Base-by-base conservation (phyloP, 1,284 basidiomycete genomes). In the Tilletia indica region DNA sequence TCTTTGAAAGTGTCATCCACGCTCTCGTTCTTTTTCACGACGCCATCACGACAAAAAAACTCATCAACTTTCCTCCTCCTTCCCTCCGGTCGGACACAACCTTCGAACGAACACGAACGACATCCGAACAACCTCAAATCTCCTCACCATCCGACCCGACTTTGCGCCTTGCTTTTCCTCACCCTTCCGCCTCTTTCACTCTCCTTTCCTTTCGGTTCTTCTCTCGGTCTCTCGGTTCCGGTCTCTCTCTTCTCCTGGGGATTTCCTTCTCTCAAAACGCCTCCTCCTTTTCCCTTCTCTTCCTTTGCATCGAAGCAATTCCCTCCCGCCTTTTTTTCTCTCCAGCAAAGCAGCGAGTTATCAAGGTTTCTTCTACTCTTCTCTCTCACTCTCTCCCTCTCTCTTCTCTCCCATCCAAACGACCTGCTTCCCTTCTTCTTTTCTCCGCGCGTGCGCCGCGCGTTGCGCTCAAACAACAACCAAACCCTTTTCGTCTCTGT, bases 131-230 rank as follows among this genome's bases (percentile, higher is more conserved):
- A 8, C 14, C 14, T 45, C 42, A 45, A 45, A 45, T 3, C 25
- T 31, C 25, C 25, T 31, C 25, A 1, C 25, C 25, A 31, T 31
- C 25, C 25, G 25, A 31, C 25, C 25, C 58, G 61, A 68, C 64
- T 69, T 72, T 39, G 58, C 58, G 68, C 63, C 70, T 72, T 21
- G 58, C 80, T 76, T 83, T 78, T 76, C 77, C 58, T 54, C 66
- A 16, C 49, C 25, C 51, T n/a, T n/a, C n/a, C 51, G 8, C 25
- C 51, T 54, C 51, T 58, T 12, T 31, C 56, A 31, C 5, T n/a
- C 21, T n/a, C n/a, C 34, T 6, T 58, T 25, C 5, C 56, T 58
- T 25, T 69, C 58, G 72, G 71, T 63, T 58, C 76, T 70, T 64
- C 68, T 68, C 67, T 77, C 63, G 42, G 42, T 45, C 42, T 58